These are phyloP conservation scores for Dothistroma septosporum DNA, from an alignment of 2,329 filamentous ascomycete species.

Conservation along the genomic window DNA sequence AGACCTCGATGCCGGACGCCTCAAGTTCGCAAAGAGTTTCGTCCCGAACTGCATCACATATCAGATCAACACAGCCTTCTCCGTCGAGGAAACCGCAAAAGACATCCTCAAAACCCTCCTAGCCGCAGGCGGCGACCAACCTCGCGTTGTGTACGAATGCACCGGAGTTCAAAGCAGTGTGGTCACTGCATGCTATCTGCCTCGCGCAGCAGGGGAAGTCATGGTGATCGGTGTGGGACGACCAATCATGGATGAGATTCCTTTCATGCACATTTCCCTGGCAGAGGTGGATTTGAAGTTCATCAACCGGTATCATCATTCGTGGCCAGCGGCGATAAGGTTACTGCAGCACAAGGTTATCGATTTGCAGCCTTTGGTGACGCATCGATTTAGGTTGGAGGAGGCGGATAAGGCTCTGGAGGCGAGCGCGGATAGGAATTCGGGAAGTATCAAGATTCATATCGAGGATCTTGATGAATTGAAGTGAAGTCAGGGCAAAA, in stretches of 20 bases:
- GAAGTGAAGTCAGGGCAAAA: too few relatives aligned
- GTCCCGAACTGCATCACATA: slow-evolving; percentile 37
- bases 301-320: slow-evolving; percentile 67
- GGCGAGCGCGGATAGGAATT: slow-evolving; percentile 49
- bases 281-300: slow-evolving; percentile 55
- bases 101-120: slow-evolving; percentile 24
- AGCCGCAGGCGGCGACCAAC: slow-evolving; percentile 25
- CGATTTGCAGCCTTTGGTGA: slow-evolving; percentile 59
- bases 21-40: slow-evolving; percentile 72
- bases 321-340: slow-evolving; percentile 63
- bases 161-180: slow-evolving; percentile 36
- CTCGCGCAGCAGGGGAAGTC: slow-evolving; percentile 29
- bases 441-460: slow-evolving; percentile 58
- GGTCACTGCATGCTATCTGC: slow-evolving; percentile 27
- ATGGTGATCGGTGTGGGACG: slow-evolving; percentile 37
- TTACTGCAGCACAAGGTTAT: slow-evolving; percentile 57
- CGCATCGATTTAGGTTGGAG: slow-evolving; percentile 61
- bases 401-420: slow-evolving; percentile 57
- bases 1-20: slow-evolving; percentile 73
- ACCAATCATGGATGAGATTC: slow-evolving; percentile 34
- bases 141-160: slow-evolving; percentile 33
- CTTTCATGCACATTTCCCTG: slow-evolving; percentile 37
- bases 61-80: slow-evolving; percentile 23
- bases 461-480: slow-evolving; percentile 47
- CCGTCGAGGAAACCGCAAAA: slow-evolving; percentile 25